Conservation (phyloP, 805 yeast species). For the Pichia phayaonensis region DNA sequence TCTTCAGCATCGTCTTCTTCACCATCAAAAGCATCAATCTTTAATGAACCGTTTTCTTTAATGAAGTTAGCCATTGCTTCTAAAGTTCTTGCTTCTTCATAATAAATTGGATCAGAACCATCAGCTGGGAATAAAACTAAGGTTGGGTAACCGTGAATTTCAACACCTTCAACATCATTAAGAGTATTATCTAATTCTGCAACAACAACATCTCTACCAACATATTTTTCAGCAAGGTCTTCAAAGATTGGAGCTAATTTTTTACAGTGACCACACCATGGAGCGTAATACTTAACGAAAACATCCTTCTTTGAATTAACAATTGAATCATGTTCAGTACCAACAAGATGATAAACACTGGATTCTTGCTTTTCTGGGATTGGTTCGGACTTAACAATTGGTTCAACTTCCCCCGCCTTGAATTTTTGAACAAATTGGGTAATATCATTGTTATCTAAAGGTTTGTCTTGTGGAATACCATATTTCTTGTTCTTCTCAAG, state of each 20-base stretch:
- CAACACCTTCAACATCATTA: slow-evolving; percentile 74
- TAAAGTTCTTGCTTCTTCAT: slow-evolving; percentile 64
- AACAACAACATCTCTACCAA: slow-evolving; percentile 51
- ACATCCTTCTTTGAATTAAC: slow-evolving; percentile 61
- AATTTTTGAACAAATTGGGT: slow-evolving; percentile 56
- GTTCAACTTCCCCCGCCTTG: slow-evolving; percentile 54
- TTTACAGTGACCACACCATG: slow-evolving; percentile 98
- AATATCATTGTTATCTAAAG: slow-evolving; percentile 46
- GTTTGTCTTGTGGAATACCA: slow-evolving; percentile 57
- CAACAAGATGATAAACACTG: slow-evolving; percentile 66
- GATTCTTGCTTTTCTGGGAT: slow-evolving; percentile 78
- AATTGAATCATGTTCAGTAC: slow-evolving; percentile 68
- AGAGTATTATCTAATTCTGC: slow-evolving; percentile 87
- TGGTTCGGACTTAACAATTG: slow-evolving; percentile 78
- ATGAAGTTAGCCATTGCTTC: slow-evolving; percentile 66
- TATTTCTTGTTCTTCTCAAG: slow-evolving; percentile 60
- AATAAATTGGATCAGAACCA: slow-evolving; percentile 57
- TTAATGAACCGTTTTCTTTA: slow-evolving; percentile 55
- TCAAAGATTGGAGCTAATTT: slow-evolving; percentile 83
- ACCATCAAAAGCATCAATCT: slow-evolving; percentile 43
- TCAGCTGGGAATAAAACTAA: slow-evolving; percentile 84
- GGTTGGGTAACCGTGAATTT: slow-evolving; percentile 88
- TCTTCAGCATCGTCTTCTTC: slow-evolving; percentile 11
- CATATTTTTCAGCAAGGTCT: slow-evolving; percentile 69
- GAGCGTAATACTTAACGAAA: slow-evolving; percentile 88